Evolutionary conservation across 2,329 filamentous ascomycete species (phyloP).

Genomic region (Fusarium sp.): DNA sequence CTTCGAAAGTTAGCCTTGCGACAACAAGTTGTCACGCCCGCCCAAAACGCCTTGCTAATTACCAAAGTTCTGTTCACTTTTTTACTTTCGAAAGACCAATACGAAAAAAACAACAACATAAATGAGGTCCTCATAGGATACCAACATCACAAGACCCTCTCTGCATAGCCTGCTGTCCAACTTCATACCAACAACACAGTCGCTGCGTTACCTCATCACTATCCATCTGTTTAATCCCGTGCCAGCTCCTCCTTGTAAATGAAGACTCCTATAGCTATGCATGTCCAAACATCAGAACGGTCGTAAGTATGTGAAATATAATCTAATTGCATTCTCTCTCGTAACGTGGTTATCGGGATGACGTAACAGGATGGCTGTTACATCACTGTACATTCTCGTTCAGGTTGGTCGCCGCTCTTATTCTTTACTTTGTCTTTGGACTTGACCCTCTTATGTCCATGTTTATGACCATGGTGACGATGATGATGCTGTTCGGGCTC

Average conservation of each 20-base stretch:
- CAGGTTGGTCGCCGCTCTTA: constrained; percentile 51
- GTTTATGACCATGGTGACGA: constrained; percentile 44
- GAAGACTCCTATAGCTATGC: constrained; percentile 28
- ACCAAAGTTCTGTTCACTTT: constrained; percentile 14
- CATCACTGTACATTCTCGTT: constrained; percentile 62
- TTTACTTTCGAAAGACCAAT: neutral
- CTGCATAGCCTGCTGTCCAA: constrained; percentile 1
- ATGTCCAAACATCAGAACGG: constrained; percentile 17
- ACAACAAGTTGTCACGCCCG: constrained; percentile 14
- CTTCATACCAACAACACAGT: constrained; percentile 5
- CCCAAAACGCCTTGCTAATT: constrained; percentile 37
- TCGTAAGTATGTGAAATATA: neutral
- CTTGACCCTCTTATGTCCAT: constrained; percentile 50
- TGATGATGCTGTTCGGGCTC: constrained; percentile 35
- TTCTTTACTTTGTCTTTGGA: constrained; percentile 53
- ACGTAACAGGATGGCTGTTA: constrained; percentile 36
- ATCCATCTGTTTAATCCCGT: neutral
- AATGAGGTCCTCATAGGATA: neutral
- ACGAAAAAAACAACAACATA: neutral
- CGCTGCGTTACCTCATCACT: neutral
- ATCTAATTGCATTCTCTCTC: neutral
- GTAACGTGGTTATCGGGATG: neutral
- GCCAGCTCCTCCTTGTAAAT: constrained; percentile 3
- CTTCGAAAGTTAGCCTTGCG: constrained; percentile 2
- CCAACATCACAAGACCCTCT: neutral